A percentile compares a stretch with the other conserved stretches of the same genome.
phyloP scores from a whole-genome alignment of 768 basidiomycete genomes.

The Russula foetens region DNA sequence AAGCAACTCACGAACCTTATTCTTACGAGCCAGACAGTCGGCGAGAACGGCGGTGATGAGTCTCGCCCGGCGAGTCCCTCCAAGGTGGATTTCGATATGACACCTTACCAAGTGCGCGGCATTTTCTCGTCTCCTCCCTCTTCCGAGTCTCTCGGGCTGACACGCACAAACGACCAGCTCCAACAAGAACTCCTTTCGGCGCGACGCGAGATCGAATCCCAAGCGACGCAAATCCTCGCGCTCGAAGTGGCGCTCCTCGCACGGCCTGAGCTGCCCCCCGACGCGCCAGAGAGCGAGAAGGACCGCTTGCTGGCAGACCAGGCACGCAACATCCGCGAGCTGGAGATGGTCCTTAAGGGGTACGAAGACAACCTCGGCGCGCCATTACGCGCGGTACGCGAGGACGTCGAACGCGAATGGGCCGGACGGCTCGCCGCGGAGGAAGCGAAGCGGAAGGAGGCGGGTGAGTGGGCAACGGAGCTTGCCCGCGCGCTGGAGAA shows the following conservation, averaged over 20 bases:
- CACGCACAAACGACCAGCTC: conserved; percentile 36
- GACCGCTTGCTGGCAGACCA: conserved; percentile 69
- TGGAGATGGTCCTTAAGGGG: conserved; percentile 62
- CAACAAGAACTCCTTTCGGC: conserved; percentile 84
- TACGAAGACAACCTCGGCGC: conserved; percentile 71
- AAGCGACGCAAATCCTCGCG: conserved; percentile 75
- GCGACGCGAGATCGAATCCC: conserved; percentile 68
- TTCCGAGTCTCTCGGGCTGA: background rate
- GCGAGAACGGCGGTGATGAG: conserved; percentile 57
- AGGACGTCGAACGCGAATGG: conserved; percentile 75
- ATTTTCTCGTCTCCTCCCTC: background rate
- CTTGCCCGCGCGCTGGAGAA: conserved; percentile 69
- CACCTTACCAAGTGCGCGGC: conserved; percentile 63
- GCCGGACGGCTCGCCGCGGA: conserved; percentile 50
- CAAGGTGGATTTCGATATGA: conserved; percentile 87
- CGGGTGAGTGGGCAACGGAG: conserved; percentile 66
- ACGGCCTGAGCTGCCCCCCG: conserved; percentile 55
- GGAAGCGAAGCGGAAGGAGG: conserved; percentile 51
- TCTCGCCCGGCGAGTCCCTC: conserved; percentile 75
- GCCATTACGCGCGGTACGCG: conserved; percentile 54
- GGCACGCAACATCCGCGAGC: conserved; percentile 64
- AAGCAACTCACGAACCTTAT: conserved; percentile 79
- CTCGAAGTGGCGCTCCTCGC: conserved; percentile 70
- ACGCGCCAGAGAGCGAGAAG: conserved; percentile 64
- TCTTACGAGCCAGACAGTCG: conserved; percentile 77